Conservation (phyloP, 805 yeast genomes). For the Blastobotrys mokoenaii region DNA sequence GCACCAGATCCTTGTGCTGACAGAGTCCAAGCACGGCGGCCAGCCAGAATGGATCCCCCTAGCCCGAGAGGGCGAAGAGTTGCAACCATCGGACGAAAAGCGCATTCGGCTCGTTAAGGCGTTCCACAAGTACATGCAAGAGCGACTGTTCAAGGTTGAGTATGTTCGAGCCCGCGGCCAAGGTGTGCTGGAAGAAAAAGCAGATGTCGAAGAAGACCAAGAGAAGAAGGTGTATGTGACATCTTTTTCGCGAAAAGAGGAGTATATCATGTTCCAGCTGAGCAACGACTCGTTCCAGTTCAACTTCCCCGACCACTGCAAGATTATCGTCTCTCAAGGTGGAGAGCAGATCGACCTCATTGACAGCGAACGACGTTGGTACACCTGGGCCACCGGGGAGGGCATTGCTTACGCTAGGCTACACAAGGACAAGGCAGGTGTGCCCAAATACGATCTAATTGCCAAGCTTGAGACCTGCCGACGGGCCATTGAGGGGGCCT, state of each 20-base stretch:
- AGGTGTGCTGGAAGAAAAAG: constrained; percentile 8
- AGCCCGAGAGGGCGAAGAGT: constrained; percentile 31
- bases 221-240: constrained; percentile 48
- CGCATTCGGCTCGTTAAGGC: constrained; percentile 71
- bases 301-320: constrained; percentile 92
- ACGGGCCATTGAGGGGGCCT: constrained; percentile 6
- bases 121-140: constrained; percentile 87
- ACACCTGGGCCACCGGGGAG: constrained; percentile 14
- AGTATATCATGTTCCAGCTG: constrained; percentile 84
- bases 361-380: constrained; percentile 27
- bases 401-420: constrained; percentile 1
- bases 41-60: constrained; percentile 29
- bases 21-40: neutral
- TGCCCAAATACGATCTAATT: constrained; percentile 7
- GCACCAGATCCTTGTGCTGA: neutral
- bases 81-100: constrained; percentile 28
- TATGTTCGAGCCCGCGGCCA: neutral
- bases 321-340: constrained; percentile 66
- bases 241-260: constrained; percentile 70
- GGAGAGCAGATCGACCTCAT: constrained; percentile 76
- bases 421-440: neutral
- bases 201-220: neutral
- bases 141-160: constrained; percentile 41
- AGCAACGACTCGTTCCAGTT: constrained; percentile 90
- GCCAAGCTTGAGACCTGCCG: constrained; percentile 10